Conservation (phyloP, 345 rosid species). For the Balakata baccata region DNA sequence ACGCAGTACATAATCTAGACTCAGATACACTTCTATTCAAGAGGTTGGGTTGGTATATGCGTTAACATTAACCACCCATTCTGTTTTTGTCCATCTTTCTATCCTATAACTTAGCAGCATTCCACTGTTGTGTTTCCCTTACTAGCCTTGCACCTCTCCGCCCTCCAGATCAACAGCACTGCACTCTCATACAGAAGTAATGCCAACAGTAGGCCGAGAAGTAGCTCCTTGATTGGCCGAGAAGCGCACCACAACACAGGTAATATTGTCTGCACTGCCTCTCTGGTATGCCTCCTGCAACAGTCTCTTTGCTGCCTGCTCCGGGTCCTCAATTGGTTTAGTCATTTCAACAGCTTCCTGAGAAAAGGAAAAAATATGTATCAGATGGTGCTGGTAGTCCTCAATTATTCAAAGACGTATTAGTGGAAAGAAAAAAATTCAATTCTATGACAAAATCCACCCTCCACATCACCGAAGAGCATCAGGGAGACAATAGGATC, state of each 20-base stretch:
- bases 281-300: conserved; percentile 91
- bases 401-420: neutral
- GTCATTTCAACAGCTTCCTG: conserved; percentile 95
- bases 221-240: conserved; percentile 48
- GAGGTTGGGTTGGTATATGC: conserved; percentile 21
- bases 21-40: conserved; percentile 25
- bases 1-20: conserved; percentile 23
- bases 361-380: neutral
- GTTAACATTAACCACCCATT: conserved; percentile 13
- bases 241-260: conserved; percentile 92
- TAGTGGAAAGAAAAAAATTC: neutral
- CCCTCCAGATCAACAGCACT: neutral
- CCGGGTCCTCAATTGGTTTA: conserved; percentile 72
- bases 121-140: conserved; percentile 17
- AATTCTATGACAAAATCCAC: neutral
- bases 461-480: neutral
- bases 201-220: conserved; percentile 19
- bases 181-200: conserved; percentile 24
- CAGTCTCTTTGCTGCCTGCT: conserved; percentile 81
- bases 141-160: conserved; percentile 18
- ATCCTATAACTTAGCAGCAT: conserved; percentile 11
- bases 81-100: conserved; percentile 13
- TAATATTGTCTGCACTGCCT: conserved; percentile 97
- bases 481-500: neutral
- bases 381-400: conserved; percentile 12